Evolutionary conservation across 2,329 filamentous ascomycete species (phyloP).

Genomic region (Fusarium sacchari): DNA sequence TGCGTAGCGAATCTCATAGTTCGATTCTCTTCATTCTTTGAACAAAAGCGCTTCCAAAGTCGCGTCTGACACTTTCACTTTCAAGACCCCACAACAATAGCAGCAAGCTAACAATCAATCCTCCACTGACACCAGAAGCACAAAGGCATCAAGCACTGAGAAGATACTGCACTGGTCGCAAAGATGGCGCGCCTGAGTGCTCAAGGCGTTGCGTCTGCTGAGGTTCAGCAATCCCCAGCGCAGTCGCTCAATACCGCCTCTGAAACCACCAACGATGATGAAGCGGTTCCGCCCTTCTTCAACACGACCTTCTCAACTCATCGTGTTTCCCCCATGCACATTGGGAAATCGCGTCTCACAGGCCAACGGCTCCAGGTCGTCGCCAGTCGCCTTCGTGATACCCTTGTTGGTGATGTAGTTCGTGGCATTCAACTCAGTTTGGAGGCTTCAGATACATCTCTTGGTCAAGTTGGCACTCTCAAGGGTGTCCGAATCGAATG

Average conservation of each 20-base stretch:
- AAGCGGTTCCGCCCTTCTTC: constrained; percentile 58
- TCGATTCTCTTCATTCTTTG: background rate
- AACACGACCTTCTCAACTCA: constrained; percentile 68
- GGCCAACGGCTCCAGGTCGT: constrained; percentile 54
- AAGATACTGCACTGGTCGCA: too few species aligned
- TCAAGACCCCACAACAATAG: background rate
- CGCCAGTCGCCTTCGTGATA: constrained; percentile 62
- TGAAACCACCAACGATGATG: constrained; percentile 17
- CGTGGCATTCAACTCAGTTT: constrained; percentile 66
- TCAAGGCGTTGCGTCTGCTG: constrained; percentile 24
- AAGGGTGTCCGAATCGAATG: constrained; percentile 60
- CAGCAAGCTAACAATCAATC: background rate
- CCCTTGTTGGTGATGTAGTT: constrained; percentile 67
- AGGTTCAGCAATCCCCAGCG: constrained; percentile 30
- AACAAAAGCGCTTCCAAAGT: background rate
- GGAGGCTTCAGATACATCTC: constrained; percentile 53
- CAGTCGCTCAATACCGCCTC: constrained; percentile 23
- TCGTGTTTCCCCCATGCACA: constrained; percentile 63
- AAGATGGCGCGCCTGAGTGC: constrained; percentile 40
- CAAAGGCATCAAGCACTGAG: background rate
- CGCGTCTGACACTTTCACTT: constrained; percentile 1
- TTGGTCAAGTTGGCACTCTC: constrained; percentile 54
- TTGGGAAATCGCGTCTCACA: constrained; percentile 55
- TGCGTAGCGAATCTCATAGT: background rate
- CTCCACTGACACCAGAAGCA: background rate